phyloP scores from a whole-genome alignment of 2,329 filamentous ascomycete species.

The Onygenales sp. region DNA sequence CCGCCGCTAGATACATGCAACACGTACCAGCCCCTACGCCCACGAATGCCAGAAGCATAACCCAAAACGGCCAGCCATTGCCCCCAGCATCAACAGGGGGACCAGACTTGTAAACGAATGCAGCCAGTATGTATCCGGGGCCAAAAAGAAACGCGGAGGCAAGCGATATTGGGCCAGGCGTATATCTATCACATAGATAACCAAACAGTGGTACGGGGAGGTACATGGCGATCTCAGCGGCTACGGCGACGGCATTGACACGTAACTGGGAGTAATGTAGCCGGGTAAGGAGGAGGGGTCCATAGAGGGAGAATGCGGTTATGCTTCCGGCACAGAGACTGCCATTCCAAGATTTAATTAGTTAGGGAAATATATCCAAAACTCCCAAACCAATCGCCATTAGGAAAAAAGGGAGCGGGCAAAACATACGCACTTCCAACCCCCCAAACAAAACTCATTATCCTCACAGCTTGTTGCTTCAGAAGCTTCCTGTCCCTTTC shows the following conservation, averaged over 20 bases:
- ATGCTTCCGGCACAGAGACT: constrained; percentile 80
- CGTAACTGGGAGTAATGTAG: constrained; percentile 84
- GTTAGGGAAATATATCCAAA: not conserved
- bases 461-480: constrained; percentile 43
- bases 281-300: constrained; percentile 75
- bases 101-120: constrained; percentile 60
- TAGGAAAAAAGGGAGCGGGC: not conserved
- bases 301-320: constrained; percentile 89
- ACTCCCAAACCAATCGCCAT: not conserved
- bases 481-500: constrained; percentile 47
- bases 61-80: constrained; percentile 59
- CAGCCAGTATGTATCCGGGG: constrained; percentile 72
- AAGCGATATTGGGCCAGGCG: constrained; percentile 67
- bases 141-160: constrained; percentile 67
- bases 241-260: constrained; percentile 82
- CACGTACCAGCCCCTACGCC: constrained; percentile 75
- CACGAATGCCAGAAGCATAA: constrained; percentile 81
- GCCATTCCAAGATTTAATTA: not conserved
- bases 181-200: constrained; percentile 82
- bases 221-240: constrained; percentile 81
- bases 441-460: constrained; percentile 51
- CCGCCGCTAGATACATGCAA: constrained; percentile 77
- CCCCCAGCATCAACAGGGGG: constrained; percentile 43
- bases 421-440: constrained; percentile 46
- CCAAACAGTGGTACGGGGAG: constrained; percentile 84